A percentile compares a stretch with the other conserved stretches of the same genome.
Evolutionary conservation across 129 eudicot genomes (phyloP).

Genomic region (Calendula officinalis): DNA sequence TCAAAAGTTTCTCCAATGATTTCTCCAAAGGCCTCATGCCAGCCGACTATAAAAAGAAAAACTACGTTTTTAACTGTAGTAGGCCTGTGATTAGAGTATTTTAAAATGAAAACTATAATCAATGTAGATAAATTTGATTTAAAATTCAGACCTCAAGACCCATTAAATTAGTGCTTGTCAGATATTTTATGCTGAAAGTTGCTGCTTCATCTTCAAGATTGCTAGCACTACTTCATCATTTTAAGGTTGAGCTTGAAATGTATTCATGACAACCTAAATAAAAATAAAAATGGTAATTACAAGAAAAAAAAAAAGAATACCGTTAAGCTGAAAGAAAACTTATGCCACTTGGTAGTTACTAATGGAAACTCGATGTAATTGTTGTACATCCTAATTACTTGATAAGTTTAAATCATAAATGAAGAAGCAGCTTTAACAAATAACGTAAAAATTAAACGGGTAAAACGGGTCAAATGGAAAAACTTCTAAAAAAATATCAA

Average conservation of each 20-base stretch:
- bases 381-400: no score
- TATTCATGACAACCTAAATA: conserved; percentile 57
- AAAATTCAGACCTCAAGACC: conserved; percentile 71
- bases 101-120: background rate
- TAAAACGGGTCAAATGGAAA: no score
- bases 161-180: conserved; percentile 90
- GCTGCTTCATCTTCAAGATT: conserved; percentile 86
- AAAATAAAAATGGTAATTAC: no score
- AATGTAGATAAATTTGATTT: background rate
- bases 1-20: conserved; percentile 95
- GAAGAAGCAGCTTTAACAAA: no score
- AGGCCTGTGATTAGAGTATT: background rate
- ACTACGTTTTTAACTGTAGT: no score
- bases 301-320: no score
- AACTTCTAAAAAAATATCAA: no score
- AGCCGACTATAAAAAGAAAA: conserved; percentile 52
- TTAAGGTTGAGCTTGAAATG: conserved; percentile 86
- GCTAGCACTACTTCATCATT: conserved; percentile 75
- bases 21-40: conserved; percentile 99
- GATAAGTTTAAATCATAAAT: no score
- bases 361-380: no score
- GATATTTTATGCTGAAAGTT: conserved; percentile 82
- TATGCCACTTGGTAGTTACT: no score
- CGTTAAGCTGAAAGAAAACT: no score
- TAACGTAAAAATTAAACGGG: no score